Evolutionary conservation across 1,284 basidiomycete genomes (phyloP).

Genomic region (Malassezia restricta): DNA sequence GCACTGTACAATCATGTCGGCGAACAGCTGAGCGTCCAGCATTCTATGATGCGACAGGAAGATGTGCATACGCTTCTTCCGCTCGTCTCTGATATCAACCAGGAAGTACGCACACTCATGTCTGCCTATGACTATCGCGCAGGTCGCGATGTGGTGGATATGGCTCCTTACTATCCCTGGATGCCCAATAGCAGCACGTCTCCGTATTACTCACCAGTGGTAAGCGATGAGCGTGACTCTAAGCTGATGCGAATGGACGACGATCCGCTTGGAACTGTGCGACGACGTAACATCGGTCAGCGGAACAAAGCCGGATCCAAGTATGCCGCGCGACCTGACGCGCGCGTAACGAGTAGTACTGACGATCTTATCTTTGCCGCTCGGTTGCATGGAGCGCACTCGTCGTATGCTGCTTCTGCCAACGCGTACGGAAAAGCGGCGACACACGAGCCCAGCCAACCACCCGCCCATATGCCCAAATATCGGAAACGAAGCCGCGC

Average conservation of each 20-base stretch:
- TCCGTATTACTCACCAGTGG: conserved; percentile 1
- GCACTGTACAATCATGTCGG: conserved; percentile 28
- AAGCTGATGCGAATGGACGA: conserved; percentile 6
- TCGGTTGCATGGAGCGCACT: background rate
- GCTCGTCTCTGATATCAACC: conserved; percentile 27
- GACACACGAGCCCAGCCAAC: background rate
- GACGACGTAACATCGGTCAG: background rate
- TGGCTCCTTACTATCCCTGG: conserved; percentile 11
- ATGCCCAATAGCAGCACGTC: background rate
- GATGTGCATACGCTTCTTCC: conserved; percentile 24
- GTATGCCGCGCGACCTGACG: background rate
- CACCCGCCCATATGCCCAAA: conserved; percentile 21
- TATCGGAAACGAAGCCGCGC: conserved; percentile 44
- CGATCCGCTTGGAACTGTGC: background rate
- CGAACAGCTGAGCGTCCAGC: conserved; percentile 23
- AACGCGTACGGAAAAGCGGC: background rate
- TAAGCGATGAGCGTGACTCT: conserved; percentile 11
- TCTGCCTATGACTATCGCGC: conserved; percentile 19
- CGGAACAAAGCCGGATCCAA: background rate
- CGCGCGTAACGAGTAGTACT: background rate
- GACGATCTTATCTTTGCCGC: conserved; percentile 1
- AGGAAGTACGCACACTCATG: conserved; percentile 25
- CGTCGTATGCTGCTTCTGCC: background rate
- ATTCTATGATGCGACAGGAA: conserved; percentile 15
- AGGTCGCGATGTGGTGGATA: conserved; percentile 13